Evolutionary conservation across 129 eudicot genomes (phyloP).

Genomic region (Gnaphalium uliginosum): DNA sequence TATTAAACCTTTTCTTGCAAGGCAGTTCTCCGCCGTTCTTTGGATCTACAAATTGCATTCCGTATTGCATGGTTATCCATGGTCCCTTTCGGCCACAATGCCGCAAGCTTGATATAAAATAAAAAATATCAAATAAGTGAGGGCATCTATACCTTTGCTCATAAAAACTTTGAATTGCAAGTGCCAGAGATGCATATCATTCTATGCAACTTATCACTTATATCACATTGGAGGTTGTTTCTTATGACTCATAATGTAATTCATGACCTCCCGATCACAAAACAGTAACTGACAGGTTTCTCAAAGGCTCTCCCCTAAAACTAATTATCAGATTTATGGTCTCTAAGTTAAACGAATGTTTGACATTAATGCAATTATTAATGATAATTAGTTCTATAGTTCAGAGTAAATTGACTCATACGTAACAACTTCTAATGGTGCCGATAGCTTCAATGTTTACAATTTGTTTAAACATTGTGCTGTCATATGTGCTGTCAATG

Average conservation of each 20-base stretch:
- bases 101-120: constrained; percentile 22
- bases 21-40: constrained; percentile 20
- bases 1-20: constrained; percentile 18
- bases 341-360: not conserved
- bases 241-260: not conserved
- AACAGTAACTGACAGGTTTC: not conserved
- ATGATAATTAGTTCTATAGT: not conserved
- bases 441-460: too few species aligned
- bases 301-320: not conserved
- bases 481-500: too few species aligned
- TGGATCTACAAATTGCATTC: constrained; percentile 29
- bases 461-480: too few species aligned
- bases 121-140: not conserved
- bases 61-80: constrained; percentile 33
- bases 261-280: not conserved
- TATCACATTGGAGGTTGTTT: not conserved
- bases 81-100: constrained; percentile 33
- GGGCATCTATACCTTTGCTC: constrained; percentile 6
- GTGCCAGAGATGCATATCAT: not conserved
- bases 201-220: not conserved
- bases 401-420: not conserved
- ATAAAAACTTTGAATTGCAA: not conserved
- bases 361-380: not conserved
- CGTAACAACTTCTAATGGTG: not conserved
- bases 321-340: not conserved